Conservation (phyloP, 805 yeast species). For the Candida sphagnicola region DNA sequence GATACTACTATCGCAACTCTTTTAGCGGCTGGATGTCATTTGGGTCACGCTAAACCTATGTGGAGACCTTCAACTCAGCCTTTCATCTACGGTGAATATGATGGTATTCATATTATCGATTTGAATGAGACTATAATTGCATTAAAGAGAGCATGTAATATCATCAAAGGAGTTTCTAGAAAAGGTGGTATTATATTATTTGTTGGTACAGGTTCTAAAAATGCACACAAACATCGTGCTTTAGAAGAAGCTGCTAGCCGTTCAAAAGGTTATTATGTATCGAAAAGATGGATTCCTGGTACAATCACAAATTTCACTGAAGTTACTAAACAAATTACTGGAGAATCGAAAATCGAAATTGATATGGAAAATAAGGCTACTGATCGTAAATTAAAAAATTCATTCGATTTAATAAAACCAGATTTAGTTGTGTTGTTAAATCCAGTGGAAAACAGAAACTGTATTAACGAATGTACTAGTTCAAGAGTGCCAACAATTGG, state of each 20-base stretch:
- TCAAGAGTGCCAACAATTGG: constrained; percentile 91
- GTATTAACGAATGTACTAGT: constrained; percentile 76
- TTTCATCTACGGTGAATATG: constrained; percentile 80
- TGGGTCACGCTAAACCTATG: constrained; percentile 83
- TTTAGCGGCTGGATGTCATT: constrained; percentile 89
- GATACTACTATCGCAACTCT: constrained; percentile 66
- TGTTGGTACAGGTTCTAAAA: constrained; percentile 77
- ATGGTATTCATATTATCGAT: constrained; percentile 89
- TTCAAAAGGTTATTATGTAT: constrained; percentile 74
- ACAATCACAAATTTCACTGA: constrained; percentile 81
- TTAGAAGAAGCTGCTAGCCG: constrained; percentile 78
- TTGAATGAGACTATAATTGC: constrained; percentile 75
- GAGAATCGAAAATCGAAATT: constrained; percentile 49
- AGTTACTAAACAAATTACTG: constrained; percentile 51
- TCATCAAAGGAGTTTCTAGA: constrained; percentile 76
- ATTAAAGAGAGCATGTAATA: constrained; percentile 77
- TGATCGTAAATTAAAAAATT: constrained; percentile 45
- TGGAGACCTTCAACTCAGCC: constrained; percentile 84
- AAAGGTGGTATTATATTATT: constrained; percentile 83
- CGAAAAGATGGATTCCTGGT: constrained; percentile 92
- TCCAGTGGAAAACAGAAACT: constrained; percentile 80
- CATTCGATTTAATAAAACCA: constrained; percentile 66
- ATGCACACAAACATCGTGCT: constrained; percentile 54
- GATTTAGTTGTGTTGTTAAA: constrained; percentile 84
- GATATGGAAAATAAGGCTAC: constrained; percentile 71